Conservation (phyloP, 2,329 filamentous ascomycete species). For the Trichoderma sp. region DNA sequence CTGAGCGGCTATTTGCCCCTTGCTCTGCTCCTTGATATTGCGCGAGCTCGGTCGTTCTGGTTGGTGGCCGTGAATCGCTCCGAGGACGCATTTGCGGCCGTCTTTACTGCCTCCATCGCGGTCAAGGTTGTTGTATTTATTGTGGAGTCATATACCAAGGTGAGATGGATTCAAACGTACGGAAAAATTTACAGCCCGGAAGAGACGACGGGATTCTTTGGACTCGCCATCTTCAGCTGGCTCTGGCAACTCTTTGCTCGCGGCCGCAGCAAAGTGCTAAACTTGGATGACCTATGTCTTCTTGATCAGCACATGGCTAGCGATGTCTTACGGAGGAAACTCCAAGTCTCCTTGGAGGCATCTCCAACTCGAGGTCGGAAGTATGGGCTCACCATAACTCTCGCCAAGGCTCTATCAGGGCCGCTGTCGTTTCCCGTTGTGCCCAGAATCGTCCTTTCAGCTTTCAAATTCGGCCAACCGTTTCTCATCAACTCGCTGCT, state of each 20-base stretch:
- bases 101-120: constrained; percentile 36
- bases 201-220: constrained; percentile 34
- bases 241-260: constrained; percentile 34
- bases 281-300: constrained; percentile 34
- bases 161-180: constrained; percentile 39
- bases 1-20: constrained; percentile 41
- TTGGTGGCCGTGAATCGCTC: constrained; percentile 23
- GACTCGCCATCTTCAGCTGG: constrained; percentile 36
- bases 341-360: neutral
- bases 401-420: constrained; percentile 26
- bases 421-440: constrained; percentile 31
- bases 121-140: constrained; percentile 37
- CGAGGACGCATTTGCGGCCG: constrained; percentile 25
- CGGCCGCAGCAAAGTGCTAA: constrained; percentile 36
- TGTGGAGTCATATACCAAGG: constrained; percentile 39
- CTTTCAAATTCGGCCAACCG: constrained; percentile 37
- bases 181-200: constrained; percentile 37
- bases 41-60: constrained; percentile 33
- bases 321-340: constrained; percentile 23
- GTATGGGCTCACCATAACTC: neutral
- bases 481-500: constrained; percentile 42
- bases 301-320: constrained; percentile 32
- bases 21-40: constrained; percentile 43
- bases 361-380: neutral
- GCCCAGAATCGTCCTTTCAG: constrained; percentile 33